Percentiles rank a stretch among this genome's conserved stretches.
Conservation (phyloP, 805 yeast genomes). For the Candida boleticola region DNA sequence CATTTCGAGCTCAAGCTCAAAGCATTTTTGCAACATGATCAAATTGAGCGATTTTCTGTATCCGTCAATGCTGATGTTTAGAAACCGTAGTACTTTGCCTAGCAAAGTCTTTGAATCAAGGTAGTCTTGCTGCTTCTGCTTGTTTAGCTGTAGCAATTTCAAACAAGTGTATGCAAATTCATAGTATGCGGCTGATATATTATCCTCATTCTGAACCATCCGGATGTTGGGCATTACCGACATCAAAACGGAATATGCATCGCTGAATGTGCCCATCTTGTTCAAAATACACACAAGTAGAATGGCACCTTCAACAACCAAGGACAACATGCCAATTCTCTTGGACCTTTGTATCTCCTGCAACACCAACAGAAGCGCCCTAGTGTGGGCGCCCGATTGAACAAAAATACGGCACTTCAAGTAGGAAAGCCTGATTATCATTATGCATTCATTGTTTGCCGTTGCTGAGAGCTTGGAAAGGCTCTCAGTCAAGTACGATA, state of each 20-base stretch:
- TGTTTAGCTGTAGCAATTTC: slow-evolving; percentile 6
- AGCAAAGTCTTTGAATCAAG: slow-evolving; percentile 11
- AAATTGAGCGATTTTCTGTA: slow-evolving; percentile 39
- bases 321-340: slow-evolving; percentile 42
- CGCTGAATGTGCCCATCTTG: slow-evolving; percentile 38
- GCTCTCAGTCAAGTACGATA: slow-evolving; percentile 20
- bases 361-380: slow-evolving; percentile 49
- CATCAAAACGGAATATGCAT: slow-evolving; percentile 41
- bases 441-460: slow-evolving; percentile 32
- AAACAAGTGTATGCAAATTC: slow-evolving; percentile 28
- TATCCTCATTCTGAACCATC: slow-evolving; percentile 36
- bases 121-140: neutral
- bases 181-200: slow-evolving; percentile 34
- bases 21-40: slow-evolving; percentile 36
- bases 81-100: slow-evolving; percentile 32
- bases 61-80: slow-evolving; percentile 45
- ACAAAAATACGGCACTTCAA: slow-evolving; percentile 46
- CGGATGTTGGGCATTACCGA: slow-evolving; percentile 45
- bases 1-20: slow-evolving; percentile 37
- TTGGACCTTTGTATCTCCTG: slow-evolving; percentile 51
- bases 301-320: slow-evolving; percentile 47
- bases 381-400: slow-evolving; percentile 41
- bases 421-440: slow-evolving; percentile 46
- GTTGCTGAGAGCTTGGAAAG: slow-evolving; percentile 17
- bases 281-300: slow-evolving; percentile 46